Conservation (phyloP, 176 grass and related monocot species). For the Zea mays region DNA sequence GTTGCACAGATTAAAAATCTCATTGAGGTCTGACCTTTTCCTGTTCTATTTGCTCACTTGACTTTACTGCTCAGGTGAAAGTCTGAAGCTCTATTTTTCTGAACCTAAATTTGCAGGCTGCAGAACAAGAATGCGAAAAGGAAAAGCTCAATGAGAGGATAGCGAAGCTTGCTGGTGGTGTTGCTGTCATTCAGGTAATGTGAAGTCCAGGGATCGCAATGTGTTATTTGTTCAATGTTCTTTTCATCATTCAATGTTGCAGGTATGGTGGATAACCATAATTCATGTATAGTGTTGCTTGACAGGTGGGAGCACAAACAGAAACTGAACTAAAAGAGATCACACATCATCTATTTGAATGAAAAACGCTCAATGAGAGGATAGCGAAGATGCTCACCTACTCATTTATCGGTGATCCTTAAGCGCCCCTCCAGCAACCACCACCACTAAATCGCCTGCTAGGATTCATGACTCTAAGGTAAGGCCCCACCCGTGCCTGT, state of each 20-base stretch:
- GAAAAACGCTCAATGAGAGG: conserved; percentile 94
- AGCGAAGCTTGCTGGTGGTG: conserved; percentile 95
- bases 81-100: background rate
- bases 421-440: too few relatives aligned
- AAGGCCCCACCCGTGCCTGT: too few relatives aligned
- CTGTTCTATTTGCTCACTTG: background rate
- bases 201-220: background rate
- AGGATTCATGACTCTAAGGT: too few relatives aligned
- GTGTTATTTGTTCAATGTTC: background rate
- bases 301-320: too few relatives aligned
- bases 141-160: conserved; percentile 68
- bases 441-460: too few relatives aligned
- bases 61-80: background rate
- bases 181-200: conserved; percentile 97
- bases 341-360: conserved; percentile 85
- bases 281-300: too few relatives aligned
- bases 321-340: too few relatives aligned
- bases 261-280: too few relatives aligned
- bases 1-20: conserved; percentile 88
- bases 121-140: too few relatives aligned
- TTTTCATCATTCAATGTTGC: too few relatives aligned
- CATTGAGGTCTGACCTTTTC: conserved; percentile 59
- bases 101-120: conserved; percentile 36
- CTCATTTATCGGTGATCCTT: too few relatives aligned
- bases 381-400: conserved; percentile 55